Evolutionary conservation across 139 green algal species (phyloP).

Genomic region (Closterium sp.): DNA sequence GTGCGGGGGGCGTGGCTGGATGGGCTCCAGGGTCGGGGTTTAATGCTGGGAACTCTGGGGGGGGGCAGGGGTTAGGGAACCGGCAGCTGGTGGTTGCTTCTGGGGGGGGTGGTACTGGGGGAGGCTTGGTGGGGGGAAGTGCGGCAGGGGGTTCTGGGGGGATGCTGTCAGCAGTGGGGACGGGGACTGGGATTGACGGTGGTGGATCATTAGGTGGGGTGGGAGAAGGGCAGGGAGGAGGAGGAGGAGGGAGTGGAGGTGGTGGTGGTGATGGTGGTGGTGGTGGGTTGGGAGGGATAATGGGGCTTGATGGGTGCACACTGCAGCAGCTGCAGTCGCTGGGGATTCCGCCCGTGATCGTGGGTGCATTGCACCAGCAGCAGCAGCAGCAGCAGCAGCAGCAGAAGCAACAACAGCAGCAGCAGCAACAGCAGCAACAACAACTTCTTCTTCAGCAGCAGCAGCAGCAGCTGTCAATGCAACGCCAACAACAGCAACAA

Average conservation of each 20-base stretch:
- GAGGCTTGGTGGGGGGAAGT: not conserved
- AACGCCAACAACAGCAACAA: not conserved
- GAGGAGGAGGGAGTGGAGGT: not conserved
- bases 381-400: not conserved
- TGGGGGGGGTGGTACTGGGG: not conserved
- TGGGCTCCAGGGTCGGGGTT: not conserved
- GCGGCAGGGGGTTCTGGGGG: not conserved
- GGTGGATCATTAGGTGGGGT: not conserved
- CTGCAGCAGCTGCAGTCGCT: not conserved
- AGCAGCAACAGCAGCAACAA: not conserved
- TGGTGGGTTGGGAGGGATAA: not conserved
- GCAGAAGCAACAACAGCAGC: not conserved
- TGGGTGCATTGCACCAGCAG: not conserved
- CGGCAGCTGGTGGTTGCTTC: not conserved
- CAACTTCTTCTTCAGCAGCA: too few species aligned
- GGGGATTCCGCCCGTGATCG: not conserved
- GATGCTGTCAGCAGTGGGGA: not conserved
- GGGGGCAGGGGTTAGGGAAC: not conserved
- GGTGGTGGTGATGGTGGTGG: not conserved
- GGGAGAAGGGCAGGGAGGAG: not conserved
- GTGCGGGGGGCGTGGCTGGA: constrained; percentile 13
- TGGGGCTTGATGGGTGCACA: not conserved
- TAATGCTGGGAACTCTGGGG: not conserved
- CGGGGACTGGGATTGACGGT: not conserved
- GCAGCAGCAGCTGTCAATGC: too few species aligned